phyloP scores from a whole-genome alignment of 805 yeast genomes.

The Blastobotrys chiropterorum region DNA sequence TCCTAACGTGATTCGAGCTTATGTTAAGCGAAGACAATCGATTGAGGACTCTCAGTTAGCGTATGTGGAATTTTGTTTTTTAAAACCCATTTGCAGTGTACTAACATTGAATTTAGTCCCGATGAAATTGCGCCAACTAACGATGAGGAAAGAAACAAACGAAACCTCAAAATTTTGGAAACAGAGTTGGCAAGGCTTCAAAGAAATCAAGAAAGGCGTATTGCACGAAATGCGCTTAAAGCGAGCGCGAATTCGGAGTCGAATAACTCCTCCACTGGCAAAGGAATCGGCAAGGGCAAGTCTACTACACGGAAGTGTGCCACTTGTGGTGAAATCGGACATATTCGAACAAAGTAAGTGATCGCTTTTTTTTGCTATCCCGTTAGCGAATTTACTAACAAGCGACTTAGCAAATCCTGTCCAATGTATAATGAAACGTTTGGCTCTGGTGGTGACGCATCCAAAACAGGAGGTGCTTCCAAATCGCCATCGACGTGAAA shows the following conservation, averaged over 20 bases:
- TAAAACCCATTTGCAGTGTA: no score
- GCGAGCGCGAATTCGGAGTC: slow-evolving; percentile 24
- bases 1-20: slow-evolving; percentile 81
- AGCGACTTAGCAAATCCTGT: slow-evolving; percentile 51
- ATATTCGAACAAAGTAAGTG: slow-evolving; percentile 67
- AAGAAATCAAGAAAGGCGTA: slow-evolving; percentile 63
- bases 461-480: slow-evolving; percentile 1
- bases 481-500: not conserved
- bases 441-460: slow-evolving; percentile 1
- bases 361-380: not conserved
- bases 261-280: slow-evolving; percentile 35
- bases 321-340: slow-evolving; percentile 93
- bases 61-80: not conserved
- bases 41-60: slow-evolving; percentile 60
- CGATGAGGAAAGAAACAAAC: slow-evolving; percentile 76
- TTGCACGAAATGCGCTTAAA: slow-evolving; percentile 49
- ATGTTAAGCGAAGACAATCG: slow-evolving; percentile 62
- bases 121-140: slow-evolving; percentile 72
- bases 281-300: slow-evolving; percentile 67
- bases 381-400: not conserved
- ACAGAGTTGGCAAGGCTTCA: slow-evolving; percentile 79
- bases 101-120: slow-evolving; percentile 27
- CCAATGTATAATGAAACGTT: slow-evolving; percentile 65
- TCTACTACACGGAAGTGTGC: slow-evolving; percentile 80
- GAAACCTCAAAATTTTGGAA: slow-evolving; percentile 65